Conservation (phyloP, 495 filamentous ascomycete genomes). For the Recurvomyces mirabilis region DNA sequence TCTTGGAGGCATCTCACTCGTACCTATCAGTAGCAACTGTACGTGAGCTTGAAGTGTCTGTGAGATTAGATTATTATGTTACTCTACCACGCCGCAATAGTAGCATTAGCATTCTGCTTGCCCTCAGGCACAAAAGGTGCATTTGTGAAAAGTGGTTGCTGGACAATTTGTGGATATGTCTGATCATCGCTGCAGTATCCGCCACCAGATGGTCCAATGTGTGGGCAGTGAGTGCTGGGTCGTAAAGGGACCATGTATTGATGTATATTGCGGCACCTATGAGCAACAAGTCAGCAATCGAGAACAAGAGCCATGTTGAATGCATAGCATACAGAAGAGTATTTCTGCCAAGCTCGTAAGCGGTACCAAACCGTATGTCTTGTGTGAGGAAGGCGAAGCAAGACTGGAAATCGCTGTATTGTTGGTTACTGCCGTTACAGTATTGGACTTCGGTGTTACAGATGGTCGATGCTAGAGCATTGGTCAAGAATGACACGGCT, state of each 20-base stretch:
- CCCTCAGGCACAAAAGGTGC: not conserved
- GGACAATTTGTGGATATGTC: not conserved
- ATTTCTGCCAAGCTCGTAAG: not conserved
- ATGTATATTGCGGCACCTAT: not conserved
- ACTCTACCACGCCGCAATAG: not conserved
- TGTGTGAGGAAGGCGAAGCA: not conserved
- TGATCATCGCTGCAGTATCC: not conserved
- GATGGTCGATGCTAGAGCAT: not conserved
- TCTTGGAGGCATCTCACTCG: too few species aligned
- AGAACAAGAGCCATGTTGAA: not conserved
- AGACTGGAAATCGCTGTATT: not conserved
- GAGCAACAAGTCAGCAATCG: not conserved
- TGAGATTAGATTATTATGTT: too few species aligned
- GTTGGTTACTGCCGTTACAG: not conserved
- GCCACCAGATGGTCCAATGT: not conserved
- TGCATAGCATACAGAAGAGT: not conserved
- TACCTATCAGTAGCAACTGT: too few species aligned
- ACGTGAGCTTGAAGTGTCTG: too few species aligned
- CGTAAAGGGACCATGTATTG: not conserved
- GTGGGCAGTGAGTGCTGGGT: not conserved
- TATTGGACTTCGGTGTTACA: not conserved
- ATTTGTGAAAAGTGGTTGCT: not conserved
- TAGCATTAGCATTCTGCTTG: not conserved
- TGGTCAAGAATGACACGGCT: not conserved
- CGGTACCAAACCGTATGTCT: not conserved